A percentile compares a stretch with the other conserved stretches of the same genome.
Evolutionary conservation across 2,329 filamentous ascomycete genomes (phyloP).

Genomic region (Phoma sp.): DNA sequence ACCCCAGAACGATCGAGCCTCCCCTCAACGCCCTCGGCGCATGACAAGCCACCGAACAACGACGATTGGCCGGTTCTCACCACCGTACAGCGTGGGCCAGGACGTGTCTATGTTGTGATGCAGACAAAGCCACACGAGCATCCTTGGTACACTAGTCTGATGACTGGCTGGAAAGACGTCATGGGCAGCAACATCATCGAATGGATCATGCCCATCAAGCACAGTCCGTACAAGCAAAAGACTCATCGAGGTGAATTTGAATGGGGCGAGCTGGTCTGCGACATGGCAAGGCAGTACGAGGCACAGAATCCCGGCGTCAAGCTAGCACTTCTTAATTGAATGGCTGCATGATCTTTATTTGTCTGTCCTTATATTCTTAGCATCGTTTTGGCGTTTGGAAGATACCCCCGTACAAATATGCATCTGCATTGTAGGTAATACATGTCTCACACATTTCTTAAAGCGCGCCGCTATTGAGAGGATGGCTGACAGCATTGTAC

Average conservation of each 20-base stretch:
- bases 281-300: conserved; percentile 38
- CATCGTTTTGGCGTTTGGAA: conserved; percentile 24
- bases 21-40: conserved; percentile 21
- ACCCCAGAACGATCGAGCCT: conserved; percentile 12
- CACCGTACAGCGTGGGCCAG: conserved; percentile 23
- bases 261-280: conserved; percentile 65
- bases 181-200: conserved; percentile 76
- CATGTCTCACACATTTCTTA: not conserved
- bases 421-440: conserved; percentile 11
- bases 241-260: conserved; percentile 70
- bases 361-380: conserved; percentile 7
- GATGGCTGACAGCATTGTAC: too few species aligned
- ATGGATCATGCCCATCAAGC: conserved; percentile 79
- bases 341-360: not conserved
- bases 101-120: conserved; percentile 79
- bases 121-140: conserved; percentile 77
- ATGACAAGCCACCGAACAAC: conserved; percentile 15
- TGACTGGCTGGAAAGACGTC: conserved; percentile 75
- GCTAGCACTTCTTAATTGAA: conserved; percentile 25
- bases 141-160: conserved; percentile 77
- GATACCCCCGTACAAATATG: conserved; percentile 27
- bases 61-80: conserved; percentile 32
- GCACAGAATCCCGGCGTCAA: conserved; percentile 27
- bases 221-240: conserved; percentile 77
- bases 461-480: too few species aligned